Percentiles rank a stretch among this genome's conserved stretches.
Conservation (phyloP, 2,329 filamentous ascomycete species). For the Ascochyta clinopodiicola region DNA sequence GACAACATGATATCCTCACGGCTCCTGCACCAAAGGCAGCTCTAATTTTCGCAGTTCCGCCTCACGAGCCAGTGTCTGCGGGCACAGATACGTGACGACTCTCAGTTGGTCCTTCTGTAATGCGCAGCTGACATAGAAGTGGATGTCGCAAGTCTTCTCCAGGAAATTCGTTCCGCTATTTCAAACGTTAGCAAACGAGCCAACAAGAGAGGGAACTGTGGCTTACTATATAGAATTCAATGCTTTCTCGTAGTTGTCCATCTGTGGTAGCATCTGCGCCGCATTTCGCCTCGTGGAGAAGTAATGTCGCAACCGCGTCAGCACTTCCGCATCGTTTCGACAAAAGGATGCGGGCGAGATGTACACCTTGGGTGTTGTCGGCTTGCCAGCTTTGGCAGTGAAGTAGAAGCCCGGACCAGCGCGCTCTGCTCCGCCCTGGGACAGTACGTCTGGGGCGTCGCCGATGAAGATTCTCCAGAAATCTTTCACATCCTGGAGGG, state of each 20-base stretch:
- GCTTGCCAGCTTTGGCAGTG: conserved; percentile 16
- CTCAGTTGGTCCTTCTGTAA: conserved; percentile 12
- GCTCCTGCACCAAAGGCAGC: too few species aligned
- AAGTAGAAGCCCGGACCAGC: conserved; percentile 19
- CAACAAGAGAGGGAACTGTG: too few species aligned
- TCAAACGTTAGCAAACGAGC: too few species aligned
- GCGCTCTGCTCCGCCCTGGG: conserved; percentile 6
- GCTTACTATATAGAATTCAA: conserved; percentile 11
- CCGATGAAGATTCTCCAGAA: conserved; percentile 22
- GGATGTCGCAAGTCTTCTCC: conserved; percentile 8
- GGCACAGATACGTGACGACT: conserved; percentile 16
- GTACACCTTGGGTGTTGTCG: conserved; percentile 17
- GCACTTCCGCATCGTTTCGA: conserved; percentile 11
- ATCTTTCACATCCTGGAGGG: conserved; percentile 15
- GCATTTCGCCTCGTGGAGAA: conserved; percentile 12
- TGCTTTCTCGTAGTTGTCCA: conserved; percentile 17
- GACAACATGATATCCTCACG: too few species aligned
- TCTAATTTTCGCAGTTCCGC: not conserved
- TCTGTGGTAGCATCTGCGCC: conserved; percentile 14
- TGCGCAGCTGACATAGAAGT: conserved; percentile 17
- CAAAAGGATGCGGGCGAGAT: conserved; percentile 17
- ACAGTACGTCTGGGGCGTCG: conserved; percentile 9
- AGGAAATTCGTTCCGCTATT: conserved; percentile 12
- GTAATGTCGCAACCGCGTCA: conserved; percentile 12
- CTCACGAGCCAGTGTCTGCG: conserved; percentile 15